phyloP scores from a whole-genome alignment of 2,329 filamentous ascomycete genomes.

The Cladophialophora carrionii region DNA sequence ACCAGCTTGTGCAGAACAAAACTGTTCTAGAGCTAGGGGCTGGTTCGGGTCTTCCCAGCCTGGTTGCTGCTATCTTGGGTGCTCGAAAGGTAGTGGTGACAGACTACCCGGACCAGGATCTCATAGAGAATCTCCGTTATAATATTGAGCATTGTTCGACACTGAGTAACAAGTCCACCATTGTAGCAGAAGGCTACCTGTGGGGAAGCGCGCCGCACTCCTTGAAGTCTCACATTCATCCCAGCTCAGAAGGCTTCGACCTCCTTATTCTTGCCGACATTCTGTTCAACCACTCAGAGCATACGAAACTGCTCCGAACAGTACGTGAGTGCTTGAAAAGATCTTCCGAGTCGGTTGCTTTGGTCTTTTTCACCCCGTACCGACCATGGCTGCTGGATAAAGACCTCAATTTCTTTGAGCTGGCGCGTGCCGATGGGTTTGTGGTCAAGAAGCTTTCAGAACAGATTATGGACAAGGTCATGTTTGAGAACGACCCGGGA shows the following conservation, averaged over 20 bases:
- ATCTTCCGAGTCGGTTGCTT: constrained; percentile 62
- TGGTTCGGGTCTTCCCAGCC: constrained; percentile 79
- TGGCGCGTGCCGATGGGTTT: constrained; percentile 72
- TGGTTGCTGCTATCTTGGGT: constrained; percentile 74
- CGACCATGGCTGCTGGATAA: constrained; percentile 85
- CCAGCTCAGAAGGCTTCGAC: constrained; percentile 62
- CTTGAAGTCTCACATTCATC: constrained; percentile 61
- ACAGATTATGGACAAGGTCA: constrained; percentile 77
- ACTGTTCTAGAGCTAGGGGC: constrained; percentile 88
- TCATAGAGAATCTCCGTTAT: constrained; percentile 76
- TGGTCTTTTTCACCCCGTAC: constrained; percentile 94
- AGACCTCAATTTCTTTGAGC: constrained; percentile 83
- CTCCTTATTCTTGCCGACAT: constrained; percentile 84
- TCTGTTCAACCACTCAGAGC: constrained; percentile 88
- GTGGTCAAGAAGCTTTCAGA: constrained; percentile 79
- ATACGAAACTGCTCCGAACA: constrained; percentile 73
- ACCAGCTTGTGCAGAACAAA: constrained; percentile 62
- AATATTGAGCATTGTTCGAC: constrained; percentile 67
- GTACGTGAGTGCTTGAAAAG: constrained; percentile 68
- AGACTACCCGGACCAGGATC: constrained; percentile 82
- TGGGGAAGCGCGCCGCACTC: constrained; percentile 72
- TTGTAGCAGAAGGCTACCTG: constrained; percentile 72
- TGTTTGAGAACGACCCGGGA: constrained; percentile 88
- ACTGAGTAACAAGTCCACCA: constrained; percentile 47
- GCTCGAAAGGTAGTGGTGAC: constrained; percentile 74